Percentiles rank a stretch among this genome's conserved stretches.
These are phyloP conservation scores for Cryptococcus maquisensis DNA, from an alignment of 1,284 basidiomycete genomes.

Conservation along the genomic window DNA sequence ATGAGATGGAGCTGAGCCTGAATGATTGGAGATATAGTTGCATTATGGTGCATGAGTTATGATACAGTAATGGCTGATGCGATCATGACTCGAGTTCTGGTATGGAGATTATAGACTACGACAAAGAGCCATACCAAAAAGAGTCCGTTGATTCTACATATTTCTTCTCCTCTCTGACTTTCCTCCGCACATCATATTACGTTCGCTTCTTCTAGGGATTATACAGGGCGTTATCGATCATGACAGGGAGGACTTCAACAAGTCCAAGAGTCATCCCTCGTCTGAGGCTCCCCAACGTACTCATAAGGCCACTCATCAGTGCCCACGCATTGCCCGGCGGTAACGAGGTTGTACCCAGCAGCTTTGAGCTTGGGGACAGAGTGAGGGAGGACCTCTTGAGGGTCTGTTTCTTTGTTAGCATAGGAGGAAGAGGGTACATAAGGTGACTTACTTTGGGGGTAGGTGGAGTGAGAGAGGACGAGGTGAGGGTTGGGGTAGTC, in stretches of 20 bases:
- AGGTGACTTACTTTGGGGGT: constrained; percentile 20
- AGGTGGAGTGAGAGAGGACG: constrained; percentile 38
- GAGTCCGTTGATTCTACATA: too few relatives aligned
- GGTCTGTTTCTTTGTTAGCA: constrained; percentile 13
- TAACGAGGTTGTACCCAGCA: constrained; percentile 43
- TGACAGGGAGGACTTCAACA: constrained; percentile 26
- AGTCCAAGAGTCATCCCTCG: constrained; percentile 36
- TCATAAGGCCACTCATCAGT: constrained; percentile 41
- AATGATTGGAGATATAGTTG: too few relatives aligned
- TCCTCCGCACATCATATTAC: too few relatives aligned
- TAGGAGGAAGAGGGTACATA: background rate
- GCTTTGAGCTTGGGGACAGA: constrained; percentile 26
- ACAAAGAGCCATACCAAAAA: too few relatives aligned
- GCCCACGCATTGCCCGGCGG: constrained; percentile 47
- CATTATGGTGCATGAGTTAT: too few relatives aligned
- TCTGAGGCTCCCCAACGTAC: constrained; percentile 33
- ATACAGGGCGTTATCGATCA: too few relatives aligned
- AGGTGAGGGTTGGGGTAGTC: constrained; percentile 34
- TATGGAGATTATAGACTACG: too few relatives aligned
- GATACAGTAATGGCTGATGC: too few relatives aligned
- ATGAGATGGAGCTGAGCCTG: too few relatives aligned
- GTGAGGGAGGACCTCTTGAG: constrained; percentile 35
- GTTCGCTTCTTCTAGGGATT: too few relatives aligned
- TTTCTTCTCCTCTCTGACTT: too few relatives aligned
- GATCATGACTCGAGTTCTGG: too few relatives aligned